Base-by-base conservation (phyloP, 179 eudicot species). In the Carnegiea gigantea region DNA sequence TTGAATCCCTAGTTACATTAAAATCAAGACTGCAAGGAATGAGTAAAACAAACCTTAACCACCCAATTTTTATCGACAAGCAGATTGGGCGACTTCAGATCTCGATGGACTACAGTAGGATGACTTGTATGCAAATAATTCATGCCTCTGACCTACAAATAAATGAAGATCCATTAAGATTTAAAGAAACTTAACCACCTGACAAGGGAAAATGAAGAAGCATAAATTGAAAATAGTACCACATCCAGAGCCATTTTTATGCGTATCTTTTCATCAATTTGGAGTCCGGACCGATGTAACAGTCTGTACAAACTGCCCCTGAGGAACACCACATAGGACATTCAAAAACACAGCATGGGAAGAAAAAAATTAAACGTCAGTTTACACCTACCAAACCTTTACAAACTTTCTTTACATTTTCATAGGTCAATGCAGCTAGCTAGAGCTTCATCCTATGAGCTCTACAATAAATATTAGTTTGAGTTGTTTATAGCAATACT, bases 171-270 rank as follows among this genome's bases (percentile, higher is more conserved):
- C 33, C n/a, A 62, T 53, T 30, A 24, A 24, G 4, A 28, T 48
- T 77, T 80, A 28, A 33, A 68, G 44, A 48, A 7, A 21, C 24
- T 59, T 75, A 77, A 46, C 78, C 21, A 30, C 33, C 18, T 44
- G 23, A 64, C 28, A 13, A 24, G 73, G 23, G 62, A n/a, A 48
- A 18, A 17, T 28, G 48, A 75, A 57, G 57, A 81, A 77, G 70
- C 28, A 70, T 72, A 40, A 60, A 76, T 26, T 78, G 74, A 40
- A 88, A 73, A 49, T 51, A 65, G 59, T 92, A 95, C 99, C 99
- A 95, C 99, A 89, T 95, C 99, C 83, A 94, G 89, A 78, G 98
- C 99, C 99, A 95, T 95, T 76, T 89, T 87, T 92, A 93, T 82
- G 82, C 99, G 89, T 88, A 88, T 92, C 86, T 84, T 92, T 79